A percentile compares a stretch with the other conserved stretches of the same genome.
Conservation (phyloP, 768 basidiomycete genomes). For the Boletus insuetus region DNA sequence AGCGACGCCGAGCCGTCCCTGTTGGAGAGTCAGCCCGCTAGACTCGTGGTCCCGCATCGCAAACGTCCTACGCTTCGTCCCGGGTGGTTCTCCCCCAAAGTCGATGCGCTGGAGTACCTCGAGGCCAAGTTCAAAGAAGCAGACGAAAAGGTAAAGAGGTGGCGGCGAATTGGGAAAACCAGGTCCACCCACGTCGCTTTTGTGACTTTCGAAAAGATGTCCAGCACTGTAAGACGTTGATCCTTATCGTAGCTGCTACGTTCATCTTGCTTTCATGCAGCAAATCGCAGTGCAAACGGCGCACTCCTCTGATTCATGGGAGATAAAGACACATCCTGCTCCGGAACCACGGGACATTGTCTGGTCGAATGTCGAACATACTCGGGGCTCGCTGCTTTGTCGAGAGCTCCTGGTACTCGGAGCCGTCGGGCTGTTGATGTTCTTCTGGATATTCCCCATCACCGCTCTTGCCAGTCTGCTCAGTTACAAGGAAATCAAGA, state of each 20-base stretch:
- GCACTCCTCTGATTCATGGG: conserved; percentile 65
- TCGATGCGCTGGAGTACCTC: conserved; percentile 89
- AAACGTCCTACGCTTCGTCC: conserved; percentile 74
- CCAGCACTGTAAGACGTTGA: conserved; percentile 64
- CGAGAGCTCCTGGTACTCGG: conserved; percentile 72
- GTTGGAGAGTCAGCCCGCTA: conserved; percentile 50
- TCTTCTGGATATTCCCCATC: conserved; percentile 93
- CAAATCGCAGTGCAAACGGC: conserved; percentile 90
- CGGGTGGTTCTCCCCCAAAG: conserved; percentile 68
- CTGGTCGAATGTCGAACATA: conserved; percentile 85
- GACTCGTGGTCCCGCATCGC: conserved; percentile 72
- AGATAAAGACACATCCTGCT: conserved; percentile 69
- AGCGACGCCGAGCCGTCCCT: conserved; percentile 51
- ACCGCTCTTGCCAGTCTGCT: conserved; percentile 82
- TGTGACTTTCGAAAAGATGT: conserved; percentile 96
- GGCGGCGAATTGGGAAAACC: conserved; percentile 70
- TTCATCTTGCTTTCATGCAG: conserved; percentile 30
- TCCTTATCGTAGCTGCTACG: neutral
- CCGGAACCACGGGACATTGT: conserved; percentile 96
- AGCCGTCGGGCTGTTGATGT: conserved; percentile 70
- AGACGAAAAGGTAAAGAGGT: conserved; percentile 78
- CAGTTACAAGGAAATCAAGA: conserved; percentile 93
- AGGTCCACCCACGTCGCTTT: conserved; percentile 84
- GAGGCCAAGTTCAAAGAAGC: conserved; percentile 76
- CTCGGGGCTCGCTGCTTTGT: conserved; percentile 52